phyloP scores from a whole-genome alignment of 2,329 filamentous ascomycete genomes.

The Zymoseptoria pseudotritici region DNA sequence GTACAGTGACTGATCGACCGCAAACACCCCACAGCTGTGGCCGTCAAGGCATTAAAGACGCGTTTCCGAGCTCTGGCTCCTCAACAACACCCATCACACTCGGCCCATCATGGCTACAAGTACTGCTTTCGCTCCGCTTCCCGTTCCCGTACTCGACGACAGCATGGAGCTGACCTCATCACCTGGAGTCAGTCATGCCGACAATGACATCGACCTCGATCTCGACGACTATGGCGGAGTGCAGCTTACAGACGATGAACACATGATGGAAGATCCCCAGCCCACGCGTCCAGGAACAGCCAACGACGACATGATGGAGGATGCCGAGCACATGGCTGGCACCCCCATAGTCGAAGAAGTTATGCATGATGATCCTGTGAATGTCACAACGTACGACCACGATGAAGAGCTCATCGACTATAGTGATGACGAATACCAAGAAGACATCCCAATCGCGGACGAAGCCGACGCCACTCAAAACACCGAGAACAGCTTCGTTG shows the following conservation, averaged over 20 bases:
- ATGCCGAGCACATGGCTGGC: conserved; percentile 21
- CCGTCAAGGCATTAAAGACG: neutral
- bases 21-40: neutral
- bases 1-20: neutral
- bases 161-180: conserved; percentile 52
- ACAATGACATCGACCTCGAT: conserved; percentile 53
- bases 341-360: conserved; percentile 25
- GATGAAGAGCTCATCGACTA: conserved; percentile 35
- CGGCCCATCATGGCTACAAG: conserved; percentile 17
- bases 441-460: neutral
- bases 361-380: conserved; percentile 23
- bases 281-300: conserved; percentile 33
- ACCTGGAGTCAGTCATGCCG: conserved; percentile 34
- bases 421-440: conserved; percentile 25
- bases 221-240: conserved; percentile 40
- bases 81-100: neutral
- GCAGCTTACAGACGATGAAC: conserved; percentile 42
- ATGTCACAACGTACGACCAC: conserved; percentile 1
- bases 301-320: conserved; percentile 29
- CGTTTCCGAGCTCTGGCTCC: conserved; percentile 7
- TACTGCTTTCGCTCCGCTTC: conserved; percentile 20
- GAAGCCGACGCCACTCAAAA: conserved; percentile 2
- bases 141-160: conserved; percentile 33
- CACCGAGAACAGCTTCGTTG: conserved; percentile 3
- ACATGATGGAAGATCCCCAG: conserved; percentile 45